phyloP scores from a whole-genome alignment of 148 eudicot genomes.

The Rhododendron williamsianum region DNA sequence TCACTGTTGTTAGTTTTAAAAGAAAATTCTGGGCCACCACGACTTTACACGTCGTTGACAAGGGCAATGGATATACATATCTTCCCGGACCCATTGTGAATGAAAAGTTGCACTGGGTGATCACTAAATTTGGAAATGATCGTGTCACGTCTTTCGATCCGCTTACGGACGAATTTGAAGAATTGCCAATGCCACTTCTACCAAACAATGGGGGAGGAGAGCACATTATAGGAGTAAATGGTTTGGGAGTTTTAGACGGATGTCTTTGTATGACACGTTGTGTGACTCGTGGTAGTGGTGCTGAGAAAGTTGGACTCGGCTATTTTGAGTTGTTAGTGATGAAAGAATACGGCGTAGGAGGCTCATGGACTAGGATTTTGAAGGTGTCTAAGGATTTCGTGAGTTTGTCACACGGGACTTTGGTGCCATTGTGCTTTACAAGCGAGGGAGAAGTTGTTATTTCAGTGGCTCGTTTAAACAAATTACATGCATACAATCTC shows the following conservation, averaged over 20 bases:
- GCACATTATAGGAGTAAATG: neutral
- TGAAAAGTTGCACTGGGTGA: neutral
- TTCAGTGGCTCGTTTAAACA: neutral
- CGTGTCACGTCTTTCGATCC: neutral
- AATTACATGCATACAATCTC: neutral
- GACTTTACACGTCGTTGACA: neutral
- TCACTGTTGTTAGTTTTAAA: neutral
- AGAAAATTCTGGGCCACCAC: neutral
- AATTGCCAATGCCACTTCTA: neutral
- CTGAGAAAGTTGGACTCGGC: neutral
- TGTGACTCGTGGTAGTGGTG: neutral
- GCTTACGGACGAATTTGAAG: neutral
- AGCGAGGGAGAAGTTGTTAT: neutral
- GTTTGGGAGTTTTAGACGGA: neutral
- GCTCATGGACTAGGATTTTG: neutral
- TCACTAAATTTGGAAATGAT: neutral
- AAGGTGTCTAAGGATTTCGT: neutral
- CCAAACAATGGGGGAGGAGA: neutral
- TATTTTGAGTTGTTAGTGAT: neutral
- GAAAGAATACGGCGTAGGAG: neutral
- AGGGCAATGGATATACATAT: too few relatives aligned
- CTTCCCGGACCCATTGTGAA: neutral
- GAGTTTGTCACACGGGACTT: neutral
- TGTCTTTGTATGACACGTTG: neutral
- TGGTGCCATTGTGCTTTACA: neutral